Base-by-base conservation (phyloP, 73 alveolate genomes). In the Paramecium pentaurelia region DNA sequence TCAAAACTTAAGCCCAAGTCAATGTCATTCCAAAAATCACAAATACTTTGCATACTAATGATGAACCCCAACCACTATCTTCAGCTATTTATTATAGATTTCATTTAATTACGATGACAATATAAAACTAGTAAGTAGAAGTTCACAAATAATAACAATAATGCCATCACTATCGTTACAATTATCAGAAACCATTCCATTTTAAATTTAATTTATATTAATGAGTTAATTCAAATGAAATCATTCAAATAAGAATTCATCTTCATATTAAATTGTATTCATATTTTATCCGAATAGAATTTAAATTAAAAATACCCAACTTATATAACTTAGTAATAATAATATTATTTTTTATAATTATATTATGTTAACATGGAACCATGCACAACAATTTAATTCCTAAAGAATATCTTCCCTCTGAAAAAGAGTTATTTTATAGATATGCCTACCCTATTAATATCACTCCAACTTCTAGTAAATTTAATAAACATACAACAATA, bases 401-500 rank as follows among this genome's bases (percentile, higher is more conserved):
- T 25, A 96, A 98, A 89, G 98, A 94, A 71, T 93, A 94, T 49
- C 94, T 94, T 68, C 93, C 96, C 22, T 97, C 98, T 12, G 98
- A 98, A 11, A 96, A 94, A 93, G 97, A 97, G 36, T 95, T 92
- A 77, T 45, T 95, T 36, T 94, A 98, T 91, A 95, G 92, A 80
- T 97, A 99, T 34, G 70, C 75, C 30, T 95, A 93, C 92, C 98
- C 98, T 1, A 92, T 93, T 8, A 40, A 92, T 12, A 93, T 95
- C 28, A 96, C 98, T 30, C 99, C 99, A 40, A 96, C 99, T 42
- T 97, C 96, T 22, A 90, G 97, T 32, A 97, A 99, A 5, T 95
- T 98, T 93, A 94, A 96, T 60, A 83, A 94, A 30, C 92, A 89
- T 28, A 95, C 98, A 16, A 95, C 86, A 86, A 22, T 22, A 22